These are phyloP conservation scores for Grosmannia clavigera DNA, from an alignment of 2,329 filamentous ascomycete species.

Conservation along the genomic window DNA sequence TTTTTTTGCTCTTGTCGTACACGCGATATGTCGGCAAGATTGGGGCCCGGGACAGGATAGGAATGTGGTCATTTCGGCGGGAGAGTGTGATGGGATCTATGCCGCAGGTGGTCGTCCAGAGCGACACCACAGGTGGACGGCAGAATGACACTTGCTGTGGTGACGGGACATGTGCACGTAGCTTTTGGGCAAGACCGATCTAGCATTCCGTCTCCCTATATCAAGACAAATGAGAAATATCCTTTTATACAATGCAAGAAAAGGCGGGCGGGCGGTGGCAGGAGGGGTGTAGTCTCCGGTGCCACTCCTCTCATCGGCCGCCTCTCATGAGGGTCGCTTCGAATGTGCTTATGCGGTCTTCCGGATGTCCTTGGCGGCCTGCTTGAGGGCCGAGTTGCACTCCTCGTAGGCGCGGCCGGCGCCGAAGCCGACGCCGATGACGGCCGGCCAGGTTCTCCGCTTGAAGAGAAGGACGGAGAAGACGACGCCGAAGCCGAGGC, in stretches of 20 bases:
- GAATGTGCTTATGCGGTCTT: constrained; percentile 28
- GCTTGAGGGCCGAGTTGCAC: constrained; percentile 72
- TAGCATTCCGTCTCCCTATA: not conserved
- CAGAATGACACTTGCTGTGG: not conserved
- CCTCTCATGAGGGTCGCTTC: not conserved
- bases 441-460: constrained; percentile 95
- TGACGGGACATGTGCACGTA: not conserved
- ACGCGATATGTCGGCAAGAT: not conserved
- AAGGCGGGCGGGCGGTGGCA: not conserved
- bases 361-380: constrained; percentile 45
- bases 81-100: not conserved
- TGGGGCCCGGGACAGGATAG: not conserved
- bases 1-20: not conserved
- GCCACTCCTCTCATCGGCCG: no score
- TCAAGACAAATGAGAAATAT: constrained; percentile 1
- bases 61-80: not conserved
- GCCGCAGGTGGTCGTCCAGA: not conserved
- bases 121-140: no score
- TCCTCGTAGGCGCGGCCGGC: constrained; percentile 96
- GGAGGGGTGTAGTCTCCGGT: not conserved
- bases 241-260: constrained; percentile 2
- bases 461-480: constrained; percentile 98
- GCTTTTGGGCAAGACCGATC: not conserved
- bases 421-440: constrained; percentile 86
- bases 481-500: constrained; percentile 93